Conservation (phyloP, 192 early-diverging fungal species). For the Coemansia sp. region DNA sequence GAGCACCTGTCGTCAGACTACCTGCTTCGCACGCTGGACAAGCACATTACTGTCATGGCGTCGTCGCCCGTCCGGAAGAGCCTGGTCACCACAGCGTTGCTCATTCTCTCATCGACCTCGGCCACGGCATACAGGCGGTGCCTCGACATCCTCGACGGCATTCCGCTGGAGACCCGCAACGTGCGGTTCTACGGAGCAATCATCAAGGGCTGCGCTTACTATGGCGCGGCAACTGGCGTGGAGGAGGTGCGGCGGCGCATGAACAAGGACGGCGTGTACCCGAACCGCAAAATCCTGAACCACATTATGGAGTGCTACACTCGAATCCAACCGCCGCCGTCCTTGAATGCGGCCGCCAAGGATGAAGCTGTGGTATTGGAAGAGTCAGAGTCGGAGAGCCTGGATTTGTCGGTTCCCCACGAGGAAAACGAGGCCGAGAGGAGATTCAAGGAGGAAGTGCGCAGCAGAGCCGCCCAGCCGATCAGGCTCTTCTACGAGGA, state of each 20-base stretch:
- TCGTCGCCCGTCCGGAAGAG: neutral
- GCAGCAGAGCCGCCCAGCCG: no score
- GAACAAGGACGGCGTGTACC: neutral
- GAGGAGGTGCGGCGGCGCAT: slow-evolving; percentile 7
- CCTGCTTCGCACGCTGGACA: slow-evolving; percentile 4
- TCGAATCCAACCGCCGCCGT: slow-evolving; percentile 1
- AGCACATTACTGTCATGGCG: slow-evolving; percentile 3
- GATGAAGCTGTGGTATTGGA: no score
- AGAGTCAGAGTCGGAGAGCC: no score
- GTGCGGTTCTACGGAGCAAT: slow-evolving; percentile 14
- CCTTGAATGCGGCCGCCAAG: no score
- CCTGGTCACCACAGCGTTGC: slow-evolving; percentile 6
- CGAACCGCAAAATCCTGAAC: slow-evolving; percentile 4
- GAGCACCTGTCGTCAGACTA: no score
- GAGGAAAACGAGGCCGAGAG: no score
- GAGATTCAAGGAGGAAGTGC: no score
- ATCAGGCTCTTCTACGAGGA: neutral
- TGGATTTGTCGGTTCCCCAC: no score
- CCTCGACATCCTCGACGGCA: slow-evolving; percentile 5
- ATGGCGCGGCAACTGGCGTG: slow-evolving; percentile 7
- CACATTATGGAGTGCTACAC: slow-evolving; percentile 8
- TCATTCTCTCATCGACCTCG: slow-evolving; percentile 9
- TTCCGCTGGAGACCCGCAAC: neutral
- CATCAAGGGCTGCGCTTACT: slow-evolving; percentile 13
- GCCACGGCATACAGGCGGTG: slow-evolving; percentile 3